Evolutionary conservation across 441 rosid genomes (phyloP).

Genomic region (Mallotus japonicus): DNA sequence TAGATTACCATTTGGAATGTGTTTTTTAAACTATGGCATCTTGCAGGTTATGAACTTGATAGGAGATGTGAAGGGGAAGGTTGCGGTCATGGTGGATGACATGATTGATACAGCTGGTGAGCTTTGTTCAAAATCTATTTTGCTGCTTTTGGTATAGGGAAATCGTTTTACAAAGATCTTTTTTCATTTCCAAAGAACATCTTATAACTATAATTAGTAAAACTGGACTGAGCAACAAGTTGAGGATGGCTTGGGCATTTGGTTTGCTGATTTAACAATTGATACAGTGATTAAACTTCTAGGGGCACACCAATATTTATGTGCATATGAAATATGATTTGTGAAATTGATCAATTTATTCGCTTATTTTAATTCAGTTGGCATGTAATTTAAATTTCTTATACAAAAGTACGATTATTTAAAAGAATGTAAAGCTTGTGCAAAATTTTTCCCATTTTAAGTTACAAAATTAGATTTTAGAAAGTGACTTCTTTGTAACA

Average conservation of each 20-base stretch:
- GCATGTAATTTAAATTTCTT: neutral
- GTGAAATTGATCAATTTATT: neutral
- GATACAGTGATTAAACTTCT: neutral
- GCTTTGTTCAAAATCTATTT: conserved; percentile 16
- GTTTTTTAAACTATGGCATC: conserved; percentile 2
- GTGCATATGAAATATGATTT: neutral
- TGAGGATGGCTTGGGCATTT: neutral
- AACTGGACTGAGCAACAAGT: neutral
- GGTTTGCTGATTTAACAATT: neutral
- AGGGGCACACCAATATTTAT: neutral
- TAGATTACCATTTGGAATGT: neutral
- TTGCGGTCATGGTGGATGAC: conserved; percentile 96
- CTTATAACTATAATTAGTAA: neutral
- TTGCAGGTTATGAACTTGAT: conserved; percentile 92
- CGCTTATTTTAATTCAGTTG: neutral
- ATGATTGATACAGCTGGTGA: conserved; percentile 98
- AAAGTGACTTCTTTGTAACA: neutral
- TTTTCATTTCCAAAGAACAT: neutral
- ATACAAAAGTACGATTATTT: neutral
- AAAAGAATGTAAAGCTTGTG: neutral
- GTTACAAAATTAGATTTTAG: neutral
- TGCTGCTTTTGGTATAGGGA: neutral
- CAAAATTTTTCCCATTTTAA: neutral
- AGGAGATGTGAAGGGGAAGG: conserved; percentile 94
- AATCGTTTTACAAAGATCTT: conserved; percentile 7